phyloP scores from a whole-genome alignment of 768 basidiomycete genomes.

The Agrocybe praecox region DNA sequence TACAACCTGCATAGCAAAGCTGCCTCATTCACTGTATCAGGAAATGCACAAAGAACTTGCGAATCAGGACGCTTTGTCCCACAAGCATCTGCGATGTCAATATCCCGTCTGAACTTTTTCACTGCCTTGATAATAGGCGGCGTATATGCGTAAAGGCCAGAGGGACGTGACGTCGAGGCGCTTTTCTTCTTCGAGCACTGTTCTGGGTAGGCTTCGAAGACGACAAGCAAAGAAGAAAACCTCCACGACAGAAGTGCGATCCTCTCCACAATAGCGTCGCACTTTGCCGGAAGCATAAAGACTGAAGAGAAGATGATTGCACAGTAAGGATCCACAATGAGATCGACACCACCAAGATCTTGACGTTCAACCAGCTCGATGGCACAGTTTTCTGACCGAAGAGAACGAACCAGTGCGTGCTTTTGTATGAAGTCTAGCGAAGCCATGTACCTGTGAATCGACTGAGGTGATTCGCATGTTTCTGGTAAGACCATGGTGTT shows the following conservation, averaged over 20 bases:
- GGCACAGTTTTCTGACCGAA: conserved; percentile 44
- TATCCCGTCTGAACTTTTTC: conserved; percentile 63
- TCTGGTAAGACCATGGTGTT: conserved; percentile 48
- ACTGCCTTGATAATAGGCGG: conserved; percentile 71
- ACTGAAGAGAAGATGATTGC: conserved; percentile 55
- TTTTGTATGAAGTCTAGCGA: conserved; percentile 73
- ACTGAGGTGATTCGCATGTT: conserved; percentile 28
- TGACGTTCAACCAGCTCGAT: conserved; percentile 70
- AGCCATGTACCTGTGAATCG: conserved; percentile 64
- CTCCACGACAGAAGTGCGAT: conserved; percentile 66
- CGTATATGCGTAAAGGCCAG: conserved; percentile 53
- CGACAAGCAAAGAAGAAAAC: conserved; percentile 53
- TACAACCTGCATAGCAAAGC: conserved; percentile 56
- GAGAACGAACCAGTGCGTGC: conserved; percentile 54
- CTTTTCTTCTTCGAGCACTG: conserved; percentile 32
- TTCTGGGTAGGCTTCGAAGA: conserved; percentile 71
- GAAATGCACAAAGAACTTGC: conserved; percentile 60
- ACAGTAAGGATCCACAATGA: conserved; percentile 67
- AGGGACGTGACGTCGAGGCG: background rate
- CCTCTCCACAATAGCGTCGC: conserved; percentile 42
- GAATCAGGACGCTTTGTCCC: conserved; percentile 48
- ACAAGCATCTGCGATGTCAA: conserved; percentile 64
- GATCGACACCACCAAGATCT: conserved; percentile 57
- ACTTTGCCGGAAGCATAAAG: conserved; percentile 49
- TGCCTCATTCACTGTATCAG: conserved; percentile 58